These are phyloP conservation scores for Calycina herbarum DNA, from an alignment of 2,329 filamentous ascomycete species.

Conservation along the genomic window DNA sequence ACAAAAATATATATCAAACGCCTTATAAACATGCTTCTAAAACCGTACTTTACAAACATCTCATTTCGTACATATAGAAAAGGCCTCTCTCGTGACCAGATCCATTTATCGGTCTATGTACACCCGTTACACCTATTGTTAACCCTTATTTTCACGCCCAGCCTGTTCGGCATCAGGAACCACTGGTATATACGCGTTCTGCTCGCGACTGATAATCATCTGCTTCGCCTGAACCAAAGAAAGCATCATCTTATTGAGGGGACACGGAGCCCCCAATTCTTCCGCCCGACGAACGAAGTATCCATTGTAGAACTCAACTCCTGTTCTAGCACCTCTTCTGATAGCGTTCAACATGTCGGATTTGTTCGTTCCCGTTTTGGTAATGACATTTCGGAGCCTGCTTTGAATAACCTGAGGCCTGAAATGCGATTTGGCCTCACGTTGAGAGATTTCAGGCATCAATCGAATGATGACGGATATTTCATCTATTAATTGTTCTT, in stretches of 20 bases:
- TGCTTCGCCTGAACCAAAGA: slow-evolving; percentile 72
- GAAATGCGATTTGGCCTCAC: slow-evolving; percentile 58
- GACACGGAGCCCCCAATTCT: slow-evolving; percentile 69
- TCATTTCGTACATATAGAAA: no score
- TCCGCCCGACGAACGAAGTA: slow-evolving; percentile 77
- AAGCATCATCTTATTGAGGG: slow-evolving; percentile 71
- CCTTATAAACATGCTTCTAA: no score
- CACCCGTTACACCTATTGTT: not conserved
- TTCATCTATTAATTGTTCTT: slow-evolving; percentile 73
- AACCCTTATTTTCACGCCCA: not conserved
- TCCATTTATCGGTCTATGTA: not conserved
- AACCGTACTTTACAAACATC: no score
- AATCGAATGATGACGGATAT: slow-evolving; percentile 68
- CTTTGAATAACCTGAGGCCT: slow-evolving; percentile 55
- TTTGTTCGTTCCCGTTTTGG: slow-evolving; percentile 53
- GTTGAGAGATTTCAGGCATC: slow-evolving; percentile 69
- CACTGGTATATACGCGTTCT: slow-evolving; percentile 35
- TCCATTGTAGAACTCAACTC: slow-evolving; percentile 84
- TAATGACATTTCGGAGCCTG: slow-evolving; percentile 43
- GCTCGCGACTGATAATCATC: slow-evolving; percentile 28
- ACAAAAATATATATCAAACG: no score
- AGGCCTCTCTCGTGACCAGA: not conserved
- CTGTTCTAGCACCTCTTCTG: slow-evolving; percentile 61
- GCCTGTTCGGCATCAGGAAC: not conserved
- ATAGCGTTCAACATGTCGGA: slow-evolving; percentile 65